Conservation (phyloP, 169 alveolate species). For the Eimeria tenella region DNA sequence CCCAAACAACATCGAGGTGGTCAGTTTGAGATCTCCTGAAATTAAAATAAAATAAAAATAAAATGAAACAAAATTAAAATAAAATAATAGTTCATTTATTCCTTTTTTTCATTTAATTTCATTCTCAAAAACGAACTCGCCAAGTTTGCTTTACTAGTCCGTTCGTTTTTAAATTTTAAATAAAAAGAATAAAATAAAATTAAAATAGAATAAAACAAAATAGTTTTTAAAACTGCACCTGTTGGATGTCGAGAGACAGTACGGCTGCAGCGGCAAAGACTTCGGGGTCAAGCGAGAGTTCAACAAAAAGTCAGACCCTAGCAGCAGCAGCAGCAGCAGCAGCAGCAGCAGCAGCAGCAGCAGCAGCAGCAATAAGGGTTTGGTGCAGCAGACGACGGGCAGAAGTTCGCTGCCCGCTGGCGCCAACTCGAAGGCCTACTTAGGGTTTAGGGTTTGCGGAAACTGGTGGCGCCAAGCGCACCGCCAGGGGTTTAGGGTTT, state of each 20-base stretch:
- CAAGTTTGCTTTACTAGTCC: too few species aligned
- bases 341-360: constrained; percentile 40
- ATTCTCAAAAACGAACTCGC: too few species aligned
- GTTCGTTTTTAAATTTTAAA: too few species aligned
- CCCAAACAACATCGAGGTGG: constrained; percentile 88
- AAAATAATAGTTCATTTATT: constrained; percentile 86
- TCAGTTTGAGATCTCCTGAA: constrained; percentile 91
- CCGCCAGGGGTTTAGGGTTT: too few species aligned
- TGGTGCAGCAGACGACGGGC: constrained; percentile 24
- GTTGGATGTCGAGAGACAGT: constrained; percentile 88
- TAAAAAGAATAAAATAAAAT: background rate
- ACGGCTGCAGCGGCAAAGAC: constrained; percentile 88
- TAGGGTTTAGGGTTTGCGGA: too few species aligned
- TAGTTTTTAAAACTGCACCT: constrained; percentile 57
- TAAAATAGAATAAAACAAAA: background rate
- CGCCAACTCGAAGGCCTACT: background rate
- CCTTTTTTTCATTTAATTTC: too few species aligned
- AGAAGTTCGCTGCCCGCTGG: background rate
- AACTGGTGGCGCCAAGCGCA: too few species aligned
- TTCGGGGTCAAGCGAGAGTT: constrained; percentile 85
- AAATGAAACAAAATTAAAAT: constrained; percentile 79
- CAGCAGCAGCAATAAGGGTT: background rate
- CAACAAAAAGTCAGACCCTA: constrained; percentile 89
- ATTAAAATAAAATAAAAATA: constrained; percentile 84
- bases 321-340: background rate